Conservation (phyloP, 176 grass and related monocot genomes). For the Dendrocalamus sinicus region DNA sequence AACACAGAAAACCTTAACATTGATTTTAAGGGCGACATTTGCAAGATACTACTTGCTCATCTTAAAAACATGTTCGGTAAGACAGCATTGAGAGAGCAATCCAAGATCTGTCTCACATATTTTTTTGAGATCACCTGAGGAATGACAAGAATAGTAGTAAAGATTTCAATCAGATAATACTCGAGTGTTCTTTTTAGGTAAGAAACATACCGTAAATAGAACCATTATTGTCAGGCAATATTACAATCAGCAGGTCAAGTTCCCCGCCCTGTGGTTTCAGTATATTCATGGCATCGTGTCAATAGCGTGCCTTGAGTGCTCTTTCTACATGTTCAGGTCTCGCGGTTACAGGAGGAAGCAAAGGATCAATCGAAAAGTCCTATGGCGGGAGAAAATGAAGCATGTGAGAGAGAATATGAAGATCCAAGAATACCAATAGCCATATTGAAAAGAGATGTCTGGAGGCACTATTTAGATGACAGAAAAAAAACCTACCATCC, state of each 20-base stretch:
- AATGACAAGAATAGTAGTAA: conserved; percentile 39
- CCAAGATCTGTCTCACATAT: conserved; percentile 84
- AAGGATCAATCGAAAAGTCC: conserved; percentile 62
- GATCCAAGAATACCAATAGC: background rate
- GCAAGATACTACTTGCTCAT: conserved; percentile 65
- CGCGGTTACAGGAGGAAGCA: conserved; percentile 54
- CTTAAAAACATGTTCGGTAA: conserved; percentile 65
- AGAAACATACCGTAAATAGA: conserved; percentile 62
- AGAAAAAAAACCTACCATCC: conserved; percentile 56
- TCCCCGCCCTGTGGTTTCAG: conserved; percentile 54
- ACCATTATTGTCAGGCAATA: conserved; percentile 67
- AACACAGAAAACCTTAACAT: conserved; percentile 63
- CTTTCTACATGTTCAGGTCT: conserved; percentile 66
- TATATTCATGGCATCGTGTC: conserved; percentile 60
- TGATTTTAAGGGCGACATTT: conserved; percentile 75
- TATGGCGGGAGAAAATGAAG: conserved; percentile 8
- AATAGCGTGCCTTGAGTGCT: conserved; percentile 55
- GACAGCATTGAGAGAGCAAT: conserved; percentile 76
- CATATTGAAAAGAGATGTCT: conserved; percentile 12
- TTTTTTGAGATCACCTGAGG: conserved; percentile 69
- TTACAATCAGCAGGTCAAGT: conserved; percentile 72
- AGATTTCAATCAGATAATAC: background rate
- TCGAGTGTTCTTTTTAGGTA: conserved; percentile 4
- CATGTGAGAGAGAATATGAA: background rate
- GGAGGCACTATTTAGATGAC: conserved; percentile 12